A percentile compares a stretch with the other conserved stretches of the same genome.
These are phyloP conservation scores for Bruguiera hainesii DNA, from an alignment of 441 rosid species.

Conservation along the genomic window DNA sequence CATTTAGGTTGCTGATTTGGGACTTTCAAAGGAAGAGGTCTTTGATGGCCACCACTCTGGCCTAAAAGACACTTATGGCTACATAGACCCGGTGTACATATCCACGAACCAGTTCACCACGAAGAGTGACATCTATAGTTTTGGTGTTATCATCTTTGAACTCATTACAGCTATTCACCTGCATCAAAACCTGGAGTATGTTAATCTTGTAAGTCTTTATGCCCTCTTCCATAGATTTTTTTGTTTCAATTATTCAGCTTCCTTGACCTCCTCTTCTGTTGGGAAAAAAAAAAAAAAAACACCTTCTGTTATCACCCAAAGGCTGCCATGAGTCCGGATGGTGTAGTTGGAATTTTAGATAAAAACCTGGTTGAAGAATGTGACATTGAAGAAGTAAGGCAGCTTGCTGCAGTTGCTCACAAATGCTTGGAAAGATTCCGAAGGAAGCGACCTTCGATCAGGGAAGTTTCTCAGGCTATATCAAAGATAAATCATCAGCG, in stretches of 20 bases:
- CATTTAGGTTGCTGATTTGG: conserved; percentile 93
- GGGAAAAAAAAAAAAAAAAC: too few relatives aligned
- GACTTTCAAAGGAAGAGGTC: conserved; percentile 85
- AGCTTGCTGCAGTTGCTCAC: conserved; percentile 60
- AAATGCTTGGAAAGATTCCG: conserved; percentile 75
- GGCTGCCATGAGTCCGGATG: conserved; percentile 94
- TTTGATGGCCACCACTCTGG: conserved; percentile 75
- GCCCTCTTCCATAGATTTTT: neutral
- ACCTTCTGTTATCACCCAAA: conserved; percentile 19
- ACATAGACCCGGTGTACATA: conserved; percentile 85
- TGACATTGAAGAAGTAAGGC: conserved; percentile 62
- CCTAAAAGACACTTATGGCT: conserved; percentile 92
- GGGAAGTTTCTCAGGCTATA: conserved; percentile 77
- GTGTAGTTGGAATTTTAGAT: conserved; percentile 81
- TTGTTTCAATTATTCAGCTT: neutral
- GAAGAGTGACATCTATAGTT: conserved; percentile 93
- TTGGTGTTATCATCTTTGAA: conserved; percentile 87
- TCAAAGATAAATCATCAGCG: conserved; percentile 62
- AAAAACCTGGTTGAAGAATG: conserved; percentile 59
- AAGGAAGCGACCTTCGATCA: conserved; percentile 75
- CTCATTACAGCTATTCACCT: conserved; percentile 95
- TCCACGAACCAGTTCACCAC: conserved; percentile 78
- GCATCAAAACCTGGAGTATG: conserved; percentile 89
- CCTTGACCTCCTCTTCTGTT: neutral
- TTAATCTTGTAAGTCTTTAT: conserved; percentile 66